These are phyloP conservation scores for Myrmaecium sp. DNA, from an alignment of 2,329 filamentous ascomycete species.

Conservation along the genomic window DNA sequence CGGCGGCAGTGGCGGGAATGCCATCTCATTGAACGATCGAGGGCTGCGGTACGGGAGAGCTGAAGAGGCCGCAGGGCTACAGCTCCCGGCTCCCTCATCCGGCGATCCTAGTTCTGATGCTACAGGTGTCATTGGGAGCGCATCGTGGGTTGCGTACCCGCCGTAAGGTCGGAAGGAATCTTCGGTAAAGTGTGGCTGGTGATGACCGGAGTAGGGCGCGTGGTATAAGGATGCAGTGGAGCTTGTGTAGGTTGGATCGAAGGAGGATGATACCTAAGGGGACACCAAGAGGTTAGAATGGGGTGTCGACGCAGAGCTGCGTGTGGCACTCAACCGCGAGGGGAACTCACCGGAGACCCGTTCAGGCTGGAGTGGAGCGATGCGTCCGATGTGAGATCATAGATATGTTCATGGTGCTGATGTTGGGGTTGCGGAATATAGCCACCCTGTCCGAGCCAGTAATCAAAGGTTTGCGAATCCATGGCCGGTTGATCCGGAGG, in stretches of 20 bases:
- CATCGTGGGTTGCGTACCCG: too few relatives aligned
- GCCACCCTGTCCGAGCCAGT: constrained; percentile 19
- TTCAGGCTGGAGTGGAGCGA: constrained; percentile 21
- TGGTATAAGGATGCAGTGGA: too few relatives aligned
- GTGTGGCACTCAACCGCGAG: background rate
- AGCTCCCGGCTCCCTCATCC: too few relatives aligned
- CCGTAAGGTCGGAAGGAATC: too few relatives aligned
- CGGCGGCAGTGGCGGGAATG: background rate
- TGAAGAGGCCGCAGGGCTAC: too few relatives aligned
- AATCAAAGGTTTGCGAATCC: constrained; percentile 20
- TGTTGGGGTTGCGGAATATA: constrained; percentile 16
- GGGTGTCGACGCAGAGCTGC: constrained; percentile 3
- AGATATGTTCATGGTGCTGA: constrained; percentile 16
- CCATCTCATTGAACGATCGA: background rate
- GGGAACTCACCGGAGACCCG: constrained; percentile 18
- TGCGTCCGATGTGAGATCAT: constrained; percentile 17
- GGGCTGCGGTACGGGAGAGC: too few relatives aligned
- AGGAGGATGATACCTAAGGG: constrained; percentile 17
- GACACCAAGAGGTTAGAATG: constrained; percentile 5
- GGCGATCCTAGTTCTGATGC: too few relatives aligned
- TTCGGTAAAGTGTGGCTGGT: too few relatives aligned
- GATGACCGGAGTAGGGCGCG: too few relatives aligned
- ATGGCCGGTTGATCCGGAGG: too few relatives aligned
- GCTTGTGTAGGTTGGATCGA: too few relatives aligned
- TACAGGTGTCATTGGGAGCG: too few relatives aligned